Evolutionary conservation across 768 basidiomycete species (phyloP).

Genomic region (Boletus speciosus): DNA sequence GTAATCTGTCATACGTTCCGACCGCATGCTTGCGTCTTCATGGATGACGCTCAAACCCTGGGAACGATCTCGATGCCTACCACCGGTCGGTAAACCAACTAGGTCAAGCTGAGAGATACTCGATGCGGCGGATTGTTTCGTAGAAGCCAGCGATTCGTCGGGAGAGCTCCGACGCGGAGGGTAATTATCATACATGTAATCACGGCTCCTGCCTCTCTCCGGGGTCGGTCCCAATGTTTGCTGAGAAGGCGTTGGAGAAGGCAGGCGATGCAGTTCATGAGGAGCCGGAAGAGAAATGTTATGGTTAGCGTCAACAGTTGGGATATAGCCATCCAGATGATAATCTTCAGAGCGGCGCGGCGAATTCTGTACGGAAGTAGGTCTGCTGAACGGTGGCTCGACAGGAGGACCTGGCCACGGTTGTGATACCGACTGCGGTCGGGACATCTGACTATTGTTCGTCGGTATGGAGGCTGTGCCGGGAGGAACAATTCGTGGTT

Average conservation of each 20-base stretch:
- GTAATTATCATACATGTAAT: conserved; percentile 23
- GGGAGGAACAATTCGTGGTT: conserved; percentile 12
- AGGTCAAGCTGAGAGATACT: conserved; percentile 34
- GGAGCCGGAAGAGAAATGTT: conserved; percentile 49
- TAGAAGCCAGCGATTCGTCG: conserved; percentile 29
- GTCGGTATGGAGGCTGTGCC: conserved; percentile 8
- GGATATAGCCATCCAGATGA: conserved; percentile 51
- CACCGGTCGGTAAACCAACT: conserved; percentile 22
- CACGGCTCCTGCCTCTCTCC: conserved; percentile 21
- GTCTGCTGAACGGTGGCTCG: conserved; percentile 11
- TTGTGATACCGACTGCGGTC: conserved; percentile 13
- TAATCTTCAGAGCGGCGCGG: conserved; percentile 20
- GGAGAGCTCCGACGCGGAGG: conserved; percentile 25
- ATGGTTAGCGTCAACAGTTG: conserved; percentile 37
- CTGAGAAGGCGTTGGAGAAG: conserved; percentile 30
- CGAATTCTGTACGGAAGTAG: conserved; percentile 22
- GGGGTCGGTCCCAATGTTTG: conserved; percentile 14
- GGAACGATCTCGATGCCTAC: conserved; percentile 21
- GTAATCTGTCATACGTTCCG: conserved; percentile 23
- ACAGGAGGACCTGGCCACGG: conserved; percentile 16
- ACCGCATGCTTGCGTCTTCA: conserved; percentile 29
- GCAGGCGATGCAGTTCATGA: conserved; percentile 39
- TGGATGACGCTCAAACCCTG: conserved; percentile 31
- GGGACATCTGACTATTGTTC: conserved; percentile 14
- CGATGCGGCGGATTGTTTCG: conserved; percentile 27